Base-by-base conservation (phyloP, 768 basidiomycete genomes). In the Pholiota conissans region DNA sequence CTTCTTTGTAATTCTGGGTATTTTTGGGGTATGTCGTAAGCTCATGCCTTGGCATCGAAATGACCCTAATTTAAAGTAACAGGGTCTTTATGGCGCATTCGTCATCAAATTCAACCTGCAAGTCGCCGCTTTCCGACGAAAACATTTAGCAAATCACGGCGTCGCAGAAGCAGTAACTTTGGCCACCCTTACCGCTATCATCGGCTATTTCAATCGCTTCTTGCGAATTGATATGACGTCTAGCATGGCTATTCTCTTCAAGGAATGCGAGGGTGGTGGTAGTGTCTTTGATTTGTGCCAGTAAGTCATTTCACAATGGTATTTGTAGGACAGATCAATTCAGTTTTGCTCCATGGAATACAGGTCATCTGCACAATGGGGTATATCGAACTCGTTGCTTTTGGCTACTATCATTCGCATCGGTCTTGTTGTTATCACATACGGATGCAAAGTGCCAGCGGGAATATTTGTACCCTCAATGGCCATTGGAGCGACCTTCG, bases 401-500 rank as follows among this genome's bases (percentile, higher is more conserved):
- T 78, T 98, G 4, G 97, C 96, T 0, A 96, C 95, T 4, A 80
- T 97, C 53, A 86, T 98, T 55, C 87, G 96, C 3, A 90, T 84
- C 20, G 87, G 84, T 9, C 78, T 98, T 46, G 93, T 98, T 48
- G 84, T 98, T 20, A 75, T 98, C 22, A 94, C 93, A 2, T 99
- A 98, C 69, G 97, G 97, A 0, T 91, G 88, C 67, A 98, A 94
- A 71, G 97, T 99, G 0, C 97, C 97, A 1, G 92, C 92, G 10
- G 97, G 97, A 24, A 99, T 99, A 63, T 99, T 99, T 63, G 93
- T 99, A 0, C 97, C 97, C 1, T 97, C 95, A 3, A 98, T 99
- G 97, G 97, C 96, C 0, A 88, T 98, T 55, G 97, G 97, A 35
- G 97, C 97, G 3, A 90, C 93, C 0, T 98, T 98, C 67, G 97